Base-by-base conservation (phyloP, 1,284 basidiomycete species). In the Cutaneotrichosporon dermatis region DNA sequence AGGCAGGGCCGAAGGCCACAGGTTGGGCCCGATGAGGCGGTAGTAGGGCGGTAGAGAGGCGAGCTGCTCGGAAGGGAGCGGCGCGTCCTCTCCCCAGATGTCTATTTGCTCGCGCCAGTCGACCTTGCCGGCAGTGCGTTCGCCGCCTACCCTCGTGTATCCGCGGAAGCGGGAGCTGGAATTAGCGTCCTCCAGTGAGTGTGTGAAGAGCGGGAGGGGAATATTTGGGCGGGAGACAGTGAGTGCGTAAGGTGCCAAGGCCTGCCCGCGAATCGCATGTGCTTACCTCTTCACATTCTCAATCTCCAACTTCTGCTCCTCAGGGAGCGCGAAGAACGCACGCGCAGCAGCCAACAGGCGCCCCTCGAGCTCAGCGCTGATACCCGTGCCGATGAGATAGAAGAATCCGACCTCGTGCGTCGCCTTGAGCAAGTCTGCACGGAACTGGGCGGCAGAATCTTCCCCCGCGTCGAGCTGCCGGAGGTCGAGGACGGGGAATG, bases 351-450 rank as follows among this genome's bases (percentile, higher is more conserved):
- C 11, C 6, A 73, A 58, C 10, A 73, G 62, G 4, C 62, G 61
- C 15, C 62, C 51, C 51, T 70, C 63, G 48, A 70, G 68, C 12
- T 63, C 64, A 9, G 59, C 52, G 3, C 57, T 62, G n/a, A 73
- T 54, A 6, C 68, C 69, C 36, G 69, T 69, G 12, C 71, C 71
- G 25, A 65, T 64, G 37, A 71, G 65, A 58, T 73, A 71, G 66
- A 73, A 71, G 67, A 73, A 73, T 46, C 71, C 71, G 36, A 58
- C 52, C 25, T 61, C 40, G 57, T 60, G 62, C 16, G 62, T 64
- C 12, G 59, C 62, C 9, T n/a, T 41, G 25, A 57, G 62, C 10
- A 64, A 57, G 34, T 44, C 39, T 10, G 34, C 25, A 10, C 57
- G 57, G 51, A 64, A 64, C 6, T 36, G 37, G 4, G 41, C 54